Base-by-base conservation (phyloP, 164 flowering plant genomes). In the Dillenia suffruticosa region DNA sequence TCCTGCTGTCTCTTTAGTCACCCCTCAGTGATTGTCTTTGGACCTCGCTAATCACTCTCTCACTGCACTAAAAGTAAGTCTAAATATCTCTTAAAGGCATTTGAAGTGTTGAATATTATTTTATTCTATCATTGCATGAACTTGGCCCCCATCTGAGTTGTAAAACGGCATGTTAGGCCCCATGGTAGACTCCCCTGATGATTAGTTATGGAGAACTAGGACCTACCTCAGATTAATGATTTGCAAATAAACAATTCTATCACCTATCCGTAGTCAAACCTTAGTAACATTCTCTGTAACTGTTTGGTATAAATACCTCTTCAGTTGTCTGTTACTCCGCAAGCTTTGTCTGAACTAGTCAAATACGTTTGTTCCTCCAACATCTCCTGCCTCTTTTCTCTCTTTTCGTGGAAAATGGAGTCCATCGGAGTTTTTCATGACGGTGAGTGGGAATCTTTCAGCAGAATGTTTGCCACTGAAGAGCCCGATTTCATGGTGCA, bases 401-500 rank as follows among this genome's bases (percentile, higher is more conserved):
- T 2, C 11, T 12, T 51, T 13, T 65, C 44, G 22, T 44, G 12
- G n/a, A 54, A 67, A 19, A 84, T 84, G 93, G 89, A 87, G 72
- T n/a, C 72, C 51, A 14, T 66, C n/a, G 84, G 75, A 66, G 78
- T 68, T 40, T 72, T 76, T 59, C 69, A 68, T 45, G 77, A 73
- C 48, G 75, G 70, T 44, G 86, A 82, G 61, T 82, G 82, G 81
- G 80, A 74, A 6, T 71, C 73, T 8, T 58, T 76, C 50, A 56
- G 68, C 72, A 74, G 62, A 56, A 62, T 80, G 69, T 75, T 82
- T 56, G 59, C 78, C 24, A 15, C 46, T 26, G 80, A 77, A 43
- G 82, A 79, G 40, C 48, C 63, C 11, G 69, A 76, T 59, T 63
- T 62, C 61, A 19, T 59, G 10, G 14, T 61, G 40, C 63, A 76